phyloP scores from a whole-genome alignment of 306 rosid genomes.

The Vigna radiata region DNA sequence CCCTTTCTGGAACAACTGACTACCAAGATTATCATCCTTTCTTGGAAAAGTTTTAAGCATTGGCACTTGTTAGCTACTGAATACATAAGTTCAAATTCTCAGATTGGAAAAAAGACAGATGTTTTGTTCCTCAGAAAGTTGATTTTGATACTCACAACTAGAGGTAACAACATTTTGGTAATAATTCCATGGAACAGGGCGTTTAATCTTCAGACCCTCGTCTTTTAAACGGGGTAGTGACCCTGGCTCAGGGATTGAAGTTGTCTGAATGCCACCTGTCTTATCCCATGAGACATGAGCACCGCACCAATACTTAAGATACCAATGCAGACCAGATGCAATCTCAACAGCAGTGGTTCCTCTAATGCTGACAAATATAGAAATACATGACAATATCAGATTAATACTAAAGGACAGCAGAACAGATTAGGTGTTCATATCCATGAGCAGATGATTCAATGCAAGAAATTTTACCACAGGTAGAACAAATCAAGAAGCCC shows the following conservation, averaged over 20 bases:
- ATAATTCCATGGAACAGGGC: constrained; percentile 91
- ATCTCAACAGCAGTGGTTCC: constrained; percentile 93
- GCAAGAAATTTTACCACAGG: constrained; percentile 13
- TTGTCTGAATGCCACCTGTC: constrained; percentile 86
- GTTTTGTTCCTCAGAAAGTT: not conserved
- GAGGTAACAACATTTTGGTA: constrained; percentile 98
- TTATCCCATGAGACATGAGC: constrained; percentile 96
- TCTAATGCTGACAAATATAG: constrained; percentile 58
- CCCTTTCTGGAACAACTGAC: constrained; percentile 10
- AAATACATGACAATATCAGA: constrained; percentile 35
- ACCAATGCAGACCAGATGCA: constrained; percentile 93
- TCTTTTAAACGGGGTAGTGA: constrained; percentile 73
- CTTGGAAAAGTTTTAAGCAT: constrained; percentile 24
- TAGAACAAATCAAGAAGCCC: constrained; percentile 19
- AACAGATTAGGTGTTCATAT: constrained; percentile 21
- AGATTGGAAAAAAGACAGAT: constrained; percentile 20
- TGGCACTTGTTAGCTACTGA: constrained; percentile 22
- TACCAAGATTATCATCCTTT: constrained; percentile 11
- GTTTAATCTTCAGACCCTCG: constrained; percentile 67
- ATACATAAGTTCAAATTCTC: constrained; percentile 35
- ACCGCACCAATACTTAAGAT: constrained; percentile 88
- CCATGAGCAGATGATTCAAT: constrained; percentile 9
- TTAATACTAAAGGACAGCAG: not conserved
- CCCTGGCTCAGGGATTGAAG: constrained; percentile 82
- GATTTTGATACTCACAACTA: constrained; percentile 74